These are phyloP conservation scores for Gnomoniopsis smithogilvyi DNA, from an alignment of 2,329 filamentous ascomycete genomes.

Conservation along the genomic window DNA sequence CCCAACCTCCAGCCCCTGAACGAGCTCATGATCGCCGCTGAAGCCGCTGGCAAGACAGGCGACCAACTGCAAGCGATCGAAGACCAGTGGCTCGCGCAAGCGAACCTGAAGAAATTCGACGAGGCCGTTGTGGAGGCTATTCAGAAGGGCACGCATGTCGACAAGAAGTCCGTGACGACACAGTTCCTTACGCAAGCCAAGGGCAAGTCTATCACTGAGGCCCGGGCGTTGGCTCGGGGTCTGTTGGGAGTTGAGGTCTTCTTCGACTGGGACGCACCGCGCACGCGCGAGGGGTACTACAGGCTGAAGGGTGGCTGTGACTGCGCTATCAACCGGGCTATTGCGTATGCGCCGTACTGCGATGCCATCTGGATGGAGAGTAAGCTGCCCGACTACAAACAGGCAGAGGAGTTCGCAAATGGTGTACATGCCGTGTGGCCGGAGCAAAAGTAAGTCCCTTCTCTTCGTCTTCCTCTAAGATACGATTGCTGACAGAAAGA, in stretches of 20 bases:
- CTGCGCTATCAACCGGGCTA: slow-evolving; percentile 84
- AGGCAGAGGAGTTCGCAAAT: slow-evolving; percentile 89
- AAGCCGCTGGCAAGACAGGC: slow-evolving; percentile 77
- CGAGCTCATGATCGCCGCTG: slow-evolving; percentile 87
- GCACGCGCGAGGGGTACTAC: slow-evolving; percentile 95
- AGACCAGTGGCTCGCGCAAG: slow-evolving; percentile 78
- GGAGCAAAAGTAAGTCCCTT: slow-evolving; percentile 77
- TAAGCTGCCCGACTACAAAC: slow-evolving; percentile 86
- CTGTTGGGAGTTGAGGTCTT: slow-evolving; percentile 77
- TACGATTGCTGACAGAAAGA: neutral
- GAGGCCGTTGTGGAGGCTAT: slow-evolving; percentile 85
- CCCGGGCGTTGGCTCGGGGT: slow-evolving; percentile 72
- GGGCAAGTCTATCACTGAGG: slow-evolving; percentile 84
- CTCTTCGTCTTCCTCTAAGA: neutral
- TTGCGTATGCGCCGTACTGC: slow-evolving; percentile 89
- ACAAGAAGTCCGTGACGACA: slow-evolving; percentile 66
- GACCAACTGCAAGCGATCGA: slow-evolving; percentile 84
- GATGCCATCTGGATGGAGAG: slow-evolving; percentile 99
- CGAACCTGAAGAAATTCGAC: slow-evolving; percentile 82
- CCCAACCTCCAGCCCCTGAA: slow-evolving; percentile 77
- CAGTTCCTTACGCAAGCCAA: slow-evolving; percentile 66
- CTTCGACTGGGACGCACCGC: slow-evolving; percentile 94
- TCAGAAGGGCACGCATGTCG: slow-evolving; percentile 59
- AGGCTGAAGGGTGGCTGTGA: slow-evolving; percentile 86
- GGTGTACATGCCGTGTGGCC: slow-evolving; percentile 94